Evolutionary conservation across 2,329 filamentous ascomycete genomes (phyloP).

Genomic region (Ophiostoma himal-ulmi): DNA sequence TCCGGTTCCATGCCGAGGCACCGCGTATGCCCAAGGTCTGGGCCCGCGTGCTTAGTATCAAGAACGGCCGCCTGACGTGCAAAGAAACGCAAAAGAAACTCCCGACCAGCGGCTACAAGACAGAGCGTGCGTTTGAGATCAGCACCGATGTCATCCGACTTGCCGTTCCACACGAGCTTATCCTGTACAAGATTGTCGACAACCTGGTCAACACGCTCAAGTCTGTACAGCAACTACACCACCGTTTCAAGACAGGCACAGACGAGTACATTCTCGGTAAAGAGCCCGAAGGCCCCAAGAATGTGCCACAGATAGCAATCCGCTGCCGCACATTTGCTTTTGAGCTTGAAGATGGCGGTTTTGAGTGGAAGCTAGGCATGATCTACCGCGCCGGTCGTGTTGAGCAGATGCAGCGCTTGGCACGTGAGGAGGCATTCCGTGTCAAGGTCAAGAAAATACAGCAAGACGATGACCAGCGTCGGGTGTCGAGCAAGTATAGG

Average conservation of each 20-base stretch:
- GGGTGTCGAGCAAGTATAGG: constrained; percentile 47
- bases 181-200: constrained; percentile 86
- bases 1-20: constrained; percentile 81
- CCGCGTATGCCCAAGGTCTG: constrained; percentile 78
- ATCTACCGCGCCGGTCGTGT: constrained; percentile 86
- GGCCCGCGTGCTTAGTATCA: constrained; percentile 81
- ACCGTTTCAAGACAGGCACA: constrained; percentile 81
- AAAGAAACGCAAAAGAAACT: constrained; percentile 66
- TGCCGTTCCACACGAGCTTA: constrained; percentile 83
- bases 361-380: constrained; percentile 93
- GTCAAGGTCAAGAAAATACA: constrained; percentile 81
- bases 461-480: constrained; percentile 56
- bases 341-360: constrained; percentile 90
- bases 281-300: constrained; percentile 75
- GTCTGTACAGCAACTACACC: constrained; percentile 81
- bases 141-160: constrained; percentile 79
- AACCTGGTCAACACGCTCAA: constrained; percentile 86
- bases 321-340: constrained; percentile 78
- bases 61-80: constrained; percentile 63
- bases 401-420: constrained; percentile 84
- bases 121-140: constrained; percentile 79
- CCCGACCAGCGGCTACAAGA: constrained; percentile 49
- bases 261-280: constrained; percentile 87
- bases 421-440: constrained; percentile 82
- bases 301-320: constrained; percentile 78